Base-by-base conservation (phyloP, 805 yeast genomes). In the Candida cerambycidarum region DNA sequence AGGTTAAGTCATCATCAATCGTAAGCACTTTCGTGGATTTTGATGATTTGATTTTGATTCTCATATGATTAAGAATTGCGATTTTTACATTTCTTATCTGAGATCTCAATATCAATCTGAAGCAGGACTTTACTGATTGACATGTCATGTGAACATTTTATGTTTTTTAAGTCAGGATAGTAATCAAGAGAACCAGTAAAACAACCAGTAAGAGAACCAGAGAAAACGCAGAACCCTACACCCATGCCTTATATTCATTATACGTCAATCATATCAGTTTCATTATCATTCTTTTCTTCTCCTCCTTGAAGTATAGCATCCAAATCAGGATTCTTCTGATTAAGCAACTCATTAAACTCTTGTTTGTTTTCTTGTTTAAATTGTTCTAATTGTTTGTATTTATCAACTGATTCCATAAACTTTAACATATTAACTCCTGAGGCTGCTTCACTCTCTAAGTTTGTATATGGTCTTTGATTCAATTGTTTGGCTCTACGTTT, bases 371-470 rank as follows among this genome's bases (percentile, higher is more conserved):
- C 65, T 16, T 45, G 43, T 50, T 68, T 69, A 43, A 54, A 56
- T 39, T 59, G 57, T 46, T 70, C 75, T 35, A 59, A 47, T 58
- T 55, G 65, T 69, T 79, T 79, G 55, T 82, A 79, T 47, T 75
- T 67, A 47, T 83, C 83, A 15, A 84, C 90, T 39, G 79, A 72
- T 41, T 73, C 69, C 55, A 83, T 59, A 60, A 80, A 90, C 60
- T 78, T 83, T 39, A 74, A 73, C 55, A 92, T 69, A 59, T 88
- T 83, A 13, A 76, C 69, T 3, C 98, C 98, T 0, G 85, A 78
- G 1, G 96, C 97, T 24, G 97, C 96, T 56, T 89, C 89, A 30
- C 95, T 83, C 58, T 92, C 98, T 47, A 85, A 79, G 42, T 80
- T 83, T 4, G 97, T 82, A 59, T 92, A 92, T 7, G 97, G 97